phyloP scores from a whole-genome alignment of 2,329 filamentous ascomycete genomes.

The Allantophomopsis cytisporea region DNA sequence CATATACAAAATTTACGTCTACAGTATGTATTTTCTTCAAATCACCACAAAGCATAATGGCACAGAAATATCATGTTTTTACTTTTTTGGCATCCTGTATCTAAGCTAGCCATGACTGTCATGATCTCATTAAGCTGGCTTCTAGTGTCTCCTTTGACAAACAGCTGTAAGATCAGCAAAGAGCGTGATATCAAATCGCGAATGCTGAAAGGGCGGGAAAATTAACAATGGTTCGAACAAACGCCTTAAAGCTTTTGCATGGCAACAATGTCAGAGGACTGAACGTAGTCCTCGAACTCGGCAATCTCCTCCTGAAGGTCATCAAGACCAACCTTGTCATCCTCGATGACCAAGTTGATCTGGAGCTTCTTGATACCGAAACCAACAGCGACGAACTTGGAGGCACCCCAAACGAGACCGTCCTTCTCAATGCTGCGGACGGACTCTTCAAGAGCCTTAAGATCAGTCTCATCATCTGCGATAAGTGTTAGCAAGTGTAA shows the following conservation, averaged over 20 bases:
- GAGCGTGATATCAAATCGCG: constrained; percentile 10
- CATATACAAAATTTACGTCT: too few species aligned
- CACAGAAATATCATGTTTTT: neutral
- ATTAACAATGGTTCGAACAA: constrained; percentile 12
- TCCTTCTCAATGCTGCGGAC: constrained; percentile 82
- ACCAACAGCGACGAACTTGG: constrained; percentile 78
- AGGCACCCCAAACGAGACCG: constrained; percentile 90
- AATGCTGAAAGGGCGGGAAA: constrained; percentile 7
- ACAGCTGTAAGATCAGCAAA: constrained; percentile 9
- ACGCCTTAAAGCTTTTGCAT: constrained; percentile 78
- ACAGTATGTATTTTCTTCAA: too few species aligned
- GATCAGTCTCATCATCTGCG: constrained; percentile 83
- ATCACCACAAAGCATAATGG: too few species aligned
- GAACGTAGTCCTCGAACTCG: constrained; percentile 85
- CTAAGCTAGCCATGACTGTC: constrained; percentile 12
- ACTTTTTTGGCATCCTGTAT: constrained; percentile 6
- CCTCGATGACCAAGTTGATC: constrained; percentile 95
- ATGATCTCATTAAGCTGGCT: constrained; percentile 14
- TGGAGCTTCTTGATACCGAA: constrained; percentile 99
- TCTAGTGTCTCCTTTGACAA: constrained; percentile 8
- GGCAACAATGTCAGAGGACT: constrained; percentile 82
- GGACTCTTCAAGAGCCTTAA: constrained; percentile 65
- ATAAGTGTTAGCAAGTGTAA: constrained; percentile 8
- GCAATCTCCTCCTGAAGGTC: constrained; percentile 82
- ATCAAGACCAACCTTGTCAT: constrained; percentile 82